These are phyloP conservation scores for Candida nemodendra DNA, from an alignment of 805 yeast genomes.

Conservation along the genomic window DNA sequence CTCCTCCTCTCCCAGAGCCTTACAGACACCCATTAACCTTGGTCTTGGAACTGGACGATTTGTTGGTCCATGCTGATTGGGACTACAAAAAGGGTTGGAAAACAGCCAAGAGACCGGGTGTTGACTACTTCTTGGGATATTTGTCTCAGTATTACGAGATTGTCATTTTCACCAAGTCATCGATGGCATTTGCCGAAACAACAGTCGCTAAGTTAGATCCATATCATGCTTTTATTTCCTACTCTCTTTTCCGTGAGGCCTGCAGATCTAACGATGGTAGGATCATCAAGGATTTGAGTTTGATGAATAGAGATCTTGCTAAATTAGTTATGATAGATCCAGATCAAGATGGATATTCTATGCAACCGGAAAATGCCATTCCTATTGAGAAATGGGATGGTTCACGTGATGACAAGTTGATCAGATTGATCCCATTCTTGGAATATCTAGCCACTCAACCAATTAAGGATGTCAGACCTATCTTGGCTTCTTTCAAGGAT, in stretches of 20 bases:
- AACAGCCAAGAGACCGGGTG: conserved; percentile 98
- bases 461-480: conserved; percentile 85
- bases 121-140: conserved; percentile 93
- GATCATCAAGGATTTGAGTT: conserved; percentile 82
- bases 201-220: conserved; percentile 91
- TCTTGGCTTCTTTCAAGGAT: conserved; percentile 69
- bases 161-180: conserved; percentile 83
- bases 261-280: conserved; percentile 87
- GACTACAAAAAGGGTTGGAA: conserved; percentile 92
- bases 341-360: conserved; percentile 62
- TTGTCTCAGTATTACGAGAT: conserved; percentile 94
- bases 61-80: conserved; percentile 91
- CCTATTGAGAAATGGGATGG: conserved; percentile 87
- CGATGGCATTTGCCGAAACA: conserved; percentile 80
- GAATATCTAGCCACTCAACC: conserved; percentile 90
- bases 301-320: conserved; percentile 85
- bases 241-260: conserved; percentile 86
- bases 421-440: conserved; percentile 83
- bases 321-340: conserved; percentile 82
- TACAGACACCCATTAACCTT: conserved; percentile 90
- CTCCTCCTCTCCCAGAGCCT: conserved; percentile 87
- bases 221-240: conserved; percentile 81
- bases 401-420: conserved; percentile 71
- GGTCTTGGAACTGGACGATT: conserved; percentile 85
- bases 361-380: conserved; percentile 95